phyloP scores from a whole-genome alignment of 345 rosid species.

The Jatropha curcas region DNA sequence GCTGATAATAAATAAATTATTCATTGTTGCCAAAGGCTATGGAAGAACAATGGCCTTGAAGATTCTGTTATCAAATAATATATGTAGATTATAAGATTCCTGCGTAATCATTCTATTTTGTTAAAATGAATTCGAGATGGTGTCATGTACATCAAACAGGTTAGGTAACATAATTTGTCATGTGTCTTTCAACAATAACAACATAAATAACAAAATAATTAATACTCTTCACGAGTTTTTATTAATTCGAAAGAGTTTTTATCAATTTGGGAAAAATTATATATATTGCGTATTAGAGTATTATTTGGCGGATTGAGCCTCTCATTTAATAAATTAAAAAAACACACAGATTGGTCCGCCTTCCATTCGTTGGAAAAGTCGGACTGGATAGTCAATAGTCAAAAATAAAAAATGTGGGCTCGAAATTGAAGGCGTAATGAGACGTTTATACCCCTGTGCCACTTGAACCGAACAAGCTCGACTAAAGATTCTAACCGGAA shows the following conservation, averaged over 20 bases:
- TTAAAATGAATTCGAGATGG: neutral
- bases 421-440: neutral
- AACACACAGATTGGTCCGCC: too few relatives aligned
- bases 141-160: neutral
- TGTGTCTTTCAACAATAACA: too few relatives aligned
- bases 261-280: too few relatives aligned
- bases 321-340: too few relatives aligned
- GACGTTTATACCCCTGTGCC: neutral
- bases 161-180: too few relatives aligned
- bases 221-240: too few relatives aligned
- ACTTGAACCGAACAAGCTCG: neutral
- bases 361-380: too few relatives aligned
- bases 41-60: constrained; percentile 8
- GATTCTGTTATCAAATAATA: neutral
- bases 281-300: too few relatives aligned
- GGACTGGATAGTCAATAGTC: neutral
- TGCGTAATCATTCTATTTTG: neutral
- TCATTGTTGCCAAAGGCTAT: neutral
- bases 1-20: constrained; percentile 26
- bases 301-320: too few relatives aligned
- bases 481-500: too few relatives aligned
- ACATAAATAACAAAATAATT: too few relatives aligned
- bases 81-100: neutral
- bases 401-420: neutral
- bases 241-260: too few relatives aligned